These are phyloP conservation scores for Tothia fuscella DNA, from an alignment of 2,329 filamentous ascomycete genomes.

Conservation along the genomic window DNA sequence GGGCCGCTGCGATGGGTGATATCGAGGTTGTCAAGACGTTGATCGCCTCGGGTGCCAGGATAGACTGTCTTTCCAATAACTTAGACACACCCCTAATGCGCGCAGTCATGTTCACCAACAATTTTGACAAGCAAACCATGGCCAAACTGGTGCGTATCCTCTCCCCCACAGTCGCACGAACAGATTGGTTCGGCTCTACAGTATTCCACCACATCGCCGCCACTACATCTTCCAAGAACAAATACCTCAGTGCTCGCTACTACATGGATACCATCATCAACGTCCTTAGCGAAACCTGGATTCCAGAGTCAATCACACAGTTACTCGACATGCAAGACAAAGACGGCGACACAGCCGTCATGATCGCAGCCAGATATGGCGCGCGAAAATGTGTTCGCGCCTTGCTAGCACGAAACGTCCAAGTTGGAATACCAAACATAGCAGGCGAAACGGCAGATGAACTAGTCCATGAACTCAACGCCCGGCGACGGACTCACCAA, in stretches of 20 bases:
- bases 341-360: constrained; percentile 82
- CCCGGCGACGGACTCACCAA: constrained; percentile 45
- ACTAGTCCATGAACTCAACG: constrained; percentile 64
- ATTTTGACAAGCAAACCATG: constrained; percentile 87
- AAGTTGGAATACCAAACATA: constrained; percentile 69
- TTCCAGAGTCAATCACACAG: constrained; percentile 62
- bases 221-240: constrained; percentile 74
- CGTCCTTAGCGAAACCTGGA: constrained; percentile 66
- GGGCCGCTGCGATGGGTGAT: constrained; percentile 96
- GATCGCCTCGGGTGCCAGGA: constrained; percentile 64
- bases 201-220: constrained; percentile 91
- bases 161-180: constrained; percentile 64
- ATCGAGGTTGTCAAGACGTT: constrained; percentile 82
- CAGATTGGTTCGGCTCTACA: constrained; percentile 71
- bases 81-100: constrained; percentile 87
- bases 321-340: constrained; percentile 74
- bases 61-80: constrained; percentile 51
- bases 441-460: constrained; percentile 76
- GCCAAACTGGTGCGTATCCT: constrained; percentile 73
- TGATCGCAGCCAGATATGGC: constrained; percentile 73
- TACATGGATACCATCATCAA: constrained; percentile 88
- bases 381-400: constrained; percentile 63
- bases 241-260: constrained; percentile 80
- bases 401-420: constrained; percentile 65
- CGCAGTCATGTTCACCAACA: constrained; percentile 92